These are phyloP conservation scores for Schizothecium vesticola DNA, from an alignment of 495 filamentous ascomycete species.

Conservation along the genomic window DNA sequence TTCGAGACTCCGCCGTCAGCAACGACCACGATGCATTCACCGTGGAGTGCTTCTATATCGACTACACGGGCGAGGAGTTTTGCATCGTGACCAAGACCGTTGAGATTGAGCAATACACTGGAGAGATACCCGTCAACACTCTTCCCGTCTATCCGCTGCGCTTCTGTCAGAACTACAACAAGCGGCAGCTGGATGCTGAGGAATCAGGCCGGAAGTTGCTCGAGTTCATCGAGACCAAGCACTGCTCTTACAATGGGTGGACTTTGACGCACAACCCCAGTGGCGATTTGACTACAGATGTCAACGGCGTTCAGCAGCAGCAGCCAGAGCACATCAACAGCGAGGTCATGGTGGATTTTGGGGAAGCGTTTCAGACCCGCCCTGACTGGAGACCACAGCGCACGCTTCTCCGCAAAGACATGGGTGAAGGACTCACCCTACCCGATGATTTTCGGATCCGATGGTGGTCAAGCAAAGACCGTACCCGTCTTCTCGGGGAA, in stretches of 20 bases:
- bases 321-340: constrained; percentile 1
- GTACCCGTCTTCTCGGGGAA: constrained; percentile 9
- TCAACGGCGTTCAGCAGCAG: constrained; percentile 10
- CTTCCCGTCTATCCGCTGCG: constrained; percentile 54
- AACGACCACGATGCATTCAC: constrained; percentile 8
- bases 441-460: constrained; percentile 1
- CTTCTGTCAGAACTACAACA: constrained; percentile 46
- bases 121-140: constrained; percentile 49
- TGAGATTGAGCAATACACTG: constrained; percentile 43
- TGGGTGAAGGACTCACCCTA: background rate
- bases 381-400: background rate
- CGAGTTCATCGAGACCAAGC: constrained; percentile 44
- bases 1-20: background rate
- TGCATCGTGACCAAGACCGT: constrained; percentile 42
- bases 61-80: constrained; percentile 56
- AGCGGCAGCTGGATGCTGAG: constrained; percentile 33
- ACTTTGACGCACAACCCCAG: constrained; percentile 30
- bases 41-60: constrained; percentile 42
- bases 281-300: constrained; percentile 16
- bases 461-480: constrained; percentile 15
- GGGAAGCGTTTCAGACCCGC: background rate
- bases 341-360: background rate
- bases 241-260: constrained; percentile 40
- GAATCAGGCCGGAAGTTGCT: constrained; percentile 45
- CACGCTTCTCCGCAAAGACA: background rate